A percentile compares a stretch with the other conserved stretches of the same genome.
These are phyloP conservation scores for Botrytis fragariae DNA, from an alignment of 2,329 filamentous ascomycete species.

Conservation along the genomic window DNA sequence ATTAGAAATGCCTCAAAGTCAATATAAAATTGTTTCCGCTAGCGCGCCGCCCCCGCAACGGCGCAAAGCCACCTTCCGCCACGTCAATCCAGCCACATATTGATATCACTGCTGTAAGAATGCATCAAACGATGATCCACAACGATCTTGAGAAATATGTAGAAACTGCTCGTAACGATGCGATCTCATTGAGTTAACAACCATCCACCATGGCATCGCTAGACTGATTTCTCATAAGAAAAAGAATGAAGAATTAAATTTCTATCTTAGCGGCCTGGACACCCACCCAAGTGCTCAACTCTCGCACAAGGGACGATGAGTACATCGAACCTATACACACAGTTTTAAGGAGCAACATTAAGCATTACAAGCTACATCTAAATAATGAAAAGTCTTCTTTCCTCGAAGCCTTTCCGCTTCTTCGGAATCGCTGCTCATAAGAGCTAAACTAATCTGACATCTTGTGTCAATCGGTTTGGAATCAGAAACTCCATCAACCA, in stretches of 20 bases:
- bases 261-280: background rate
- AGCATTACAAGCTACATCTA: background rate
- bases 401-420: background rate
- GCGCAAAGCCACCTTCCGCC: background rate
- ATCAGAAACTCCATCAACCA: background rate
- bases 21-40: background rate
- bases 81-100: background rate
- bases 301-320: background rate
- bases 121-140: background rate
- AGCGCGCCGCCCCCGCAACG: slow-evolving; percentile 7
- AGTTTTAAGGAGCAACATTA: background rate
- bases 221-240: background rate
- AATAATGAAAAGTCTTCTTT: background rate
- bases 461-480: background rate
- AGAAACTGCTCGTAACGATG: background rate
- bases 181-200: background rate
- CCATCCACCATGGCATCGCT: background rate
- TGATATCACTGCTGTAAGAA: background rate
- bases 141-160: background rate
- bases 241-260: background rate
- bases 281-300: background rate
- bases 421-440: background rate
- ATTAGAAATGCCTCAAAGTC: background rate
- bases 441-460: background rate
- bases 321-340: background rate